Conservation (phyloP, 768 basidiomycete species). For the Podaxis pistillaris region DNA sequence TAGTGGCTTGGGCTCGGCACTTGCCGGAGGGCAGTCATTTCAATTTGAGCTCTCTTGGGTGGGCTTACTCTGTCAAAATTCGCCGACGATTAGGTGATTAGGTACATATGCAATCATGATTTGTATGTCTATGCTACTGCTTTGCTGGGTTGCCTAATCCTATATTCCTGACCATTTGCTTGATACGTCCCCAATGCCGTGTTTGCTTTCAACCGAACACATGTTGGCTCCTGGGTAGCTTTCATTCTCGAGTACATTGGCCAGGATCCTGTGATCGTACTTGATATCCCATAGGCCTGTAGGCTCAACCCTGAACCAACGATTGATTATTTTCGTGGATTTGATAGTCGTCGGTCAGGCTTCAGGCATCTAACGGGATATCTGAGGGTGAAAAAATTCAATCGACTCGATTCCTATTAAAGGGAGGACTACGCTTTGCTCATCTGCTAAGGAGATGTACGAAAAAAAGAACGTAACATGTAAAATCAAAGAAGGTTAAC, state of each 20-base stretch:
- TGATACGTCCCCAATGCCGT: too few relatives aligned
- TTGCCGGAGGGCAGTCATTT: too few relatives aligned
- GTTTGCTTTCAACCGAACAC: too few relatives aligned
- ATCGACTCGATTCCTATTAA: not conserved
- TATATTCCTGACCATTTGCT: too few relatives aligned
- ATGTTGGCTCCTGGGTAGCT: too few relatives aligned
- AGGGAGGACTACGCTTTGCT: not conserved
- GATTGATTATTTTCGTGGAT: not conserved
- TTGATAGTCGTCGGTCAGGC: not conserved
- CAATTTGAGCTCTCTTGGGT: not conserved
- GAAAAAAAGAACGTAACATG: not conserved
- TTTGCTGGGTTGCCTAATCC: not conserved
- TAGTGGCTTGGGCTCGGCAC: not conserved
- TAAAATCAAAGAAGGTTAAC: not conserved
- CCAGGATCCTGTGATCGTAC: too few relatives aligned
- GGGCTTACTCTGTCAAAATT: not conserved
- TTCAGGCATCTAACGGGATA: not conserved
- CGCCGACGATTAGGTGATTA: slow-evolving; percentile 5
- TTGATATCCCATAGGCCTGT: not conserved
- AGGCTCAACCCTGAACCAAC: not conserved
- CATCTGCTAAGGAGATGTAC: not conserved
- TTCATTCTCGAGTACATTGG: too few relatives aligned
- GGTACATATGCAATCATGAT: slow-evolving; percentile 5
- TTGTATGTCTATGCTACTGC: not conserved
- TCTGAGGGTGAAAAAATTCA: not conserved